These are phyloP conservation scores for Pythium phragmiticola DNA, from an alignment of 352 stramenopile genomes.

Conservation along the genomic window DNA sequence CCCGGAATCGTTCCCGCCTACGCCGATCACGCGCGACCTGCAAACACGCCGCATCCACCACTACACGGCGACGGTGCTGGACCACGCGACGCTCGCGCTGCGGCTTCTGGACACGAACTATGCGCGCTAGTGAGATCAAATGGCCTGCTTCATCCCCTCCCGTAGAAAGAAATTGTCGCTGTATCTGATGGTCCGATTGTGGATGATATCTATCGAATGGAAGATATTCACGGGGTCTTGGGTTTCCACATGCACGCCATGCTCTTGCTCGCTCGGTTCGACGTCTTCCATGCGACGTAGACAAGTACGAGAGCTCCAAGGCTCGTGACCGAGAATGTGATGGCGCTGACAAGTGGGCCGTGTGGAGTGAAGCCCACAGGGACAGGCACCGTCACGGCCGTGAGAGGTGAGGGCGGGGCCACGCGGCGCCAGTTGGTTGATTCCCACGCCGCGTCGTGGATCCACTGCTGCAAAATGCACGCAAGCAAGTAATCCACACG, in stretches of 20 bases:
- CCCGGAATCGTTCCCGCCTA: constrained; percentile 79
- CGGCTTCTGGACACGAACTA: constrained; percentile 48
- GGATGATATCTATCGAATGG: not conserved
- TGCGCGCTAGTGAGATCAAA: not conserved
- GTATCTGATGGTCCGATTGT: constrained; percentile 9
- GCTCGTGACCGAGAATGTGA: constrained; percentile 26
- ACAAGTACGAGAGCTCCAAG: constrained; percentile 27
- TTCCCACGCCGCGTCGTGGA: not conserved
- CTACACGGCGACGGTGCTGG: constrained; percentile 75
- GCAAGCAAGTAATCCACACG: not conserved
- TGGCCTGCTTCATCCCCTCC: not conserved
- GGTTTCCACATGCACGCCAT: constrained; percentile 11
- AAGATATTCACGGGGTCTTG: constrained; percentile 1
- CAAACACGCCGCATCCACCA: constrained; percentile 69
- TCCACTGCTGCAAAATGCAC: constrained; percentile 9
- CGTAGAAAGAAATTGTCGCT: not conserved
- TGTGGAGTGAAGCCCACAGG: constrained; percentile 25
- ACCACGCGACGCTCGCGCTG: constrained; percentile 71
- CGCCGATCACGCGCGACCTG: constrained; percentile 70
- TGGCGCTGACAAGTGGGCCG: constrained; percentile 16
- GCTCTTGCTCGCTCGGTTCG: not conserved
- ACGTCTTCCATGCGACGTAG: constrained; percentile 9
- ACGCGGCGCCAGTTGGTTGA: constrained; percentile 14
- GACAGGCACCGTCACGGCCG: constrained; percentile 5
- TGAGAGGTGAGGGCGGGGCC: constrained; percentile 1